A percentile compares a stretch with the other conserved stretches of the same genome.
phyloP scores from a whole-genome alignment of 2,329 filamentous ascomycete species.

The Hypocreales sp. region DNA sequence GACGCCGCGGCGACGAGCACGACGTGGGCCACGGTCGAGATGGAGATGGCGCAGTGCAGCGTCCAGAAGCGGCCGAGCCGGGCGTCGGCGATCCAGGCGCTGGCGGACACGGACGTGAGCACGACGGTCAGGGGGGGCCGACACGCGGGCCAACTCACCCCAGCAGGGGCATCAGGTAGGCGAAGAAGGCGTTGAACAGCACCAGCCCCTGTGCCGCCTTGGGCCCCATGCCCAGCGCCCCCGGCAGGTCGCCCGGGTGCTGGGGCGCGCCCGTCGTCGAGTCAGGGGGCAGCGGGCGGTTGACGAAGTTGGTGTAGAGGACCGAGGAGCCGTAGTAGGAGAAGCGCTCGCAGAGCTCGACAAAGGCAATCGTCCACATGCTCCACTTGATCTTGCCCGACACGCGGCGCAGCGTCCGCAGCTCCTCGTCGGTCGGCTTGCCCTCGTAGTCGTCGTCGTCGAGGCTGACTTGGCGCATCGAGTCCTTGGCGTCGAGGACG shows the following conservation, averaged over 20 bases:
- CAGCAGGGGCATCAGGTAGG: constrained; percentile 41
- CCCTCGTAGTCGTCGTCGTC: constrained; percentile 16
- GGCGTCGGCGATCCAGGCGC: constrained; percentile 46
- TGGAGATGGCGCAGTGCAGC: constrained; percentile 49
- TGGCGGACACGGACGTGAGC: neutral
- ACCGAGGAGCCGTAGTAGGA: constrained; percentile 61
- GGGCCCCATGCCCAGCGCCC: constrained; percentile 40
- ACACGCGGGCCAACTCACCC: no score
- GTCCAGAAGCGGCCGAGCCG: constrained; percentile 60
- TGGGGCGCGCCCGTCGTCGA: constrained; percentile 36
- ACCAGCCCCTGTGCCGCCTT: constrained; percentile 32
- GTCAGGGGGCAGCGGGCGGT: constrained; percentile 33
- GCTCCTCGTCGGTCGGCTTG: constrained; percentile 45
- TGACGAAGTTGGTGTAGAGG: constrained; percentile 53
- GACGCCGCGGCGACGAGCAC: constrained; percentile 51
- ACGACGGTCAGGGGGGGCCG: no score
- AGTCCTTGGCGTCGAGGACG: constrained; percentile 9
- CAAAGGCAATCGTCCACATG: constrained; percentile 55
- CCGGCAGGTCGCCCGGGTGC: constrained; percentile 18
- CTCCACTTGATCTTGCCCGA: constrained; percentile 49
- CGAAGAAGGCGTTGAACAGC: constrained; percentile 45
- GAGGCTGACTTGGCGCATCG: constrained; percentile 11
- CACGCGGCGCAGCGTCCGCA: constrained; percentile 44
- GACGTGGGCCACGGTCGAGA: constrained; percentile 50
- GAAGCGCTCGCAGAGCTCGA: constrained; percentile 63